phyloP scores from a whole-genome alignment of 2,329 filamentous ascomycete species.

The Xylaria sp. region DNA sequence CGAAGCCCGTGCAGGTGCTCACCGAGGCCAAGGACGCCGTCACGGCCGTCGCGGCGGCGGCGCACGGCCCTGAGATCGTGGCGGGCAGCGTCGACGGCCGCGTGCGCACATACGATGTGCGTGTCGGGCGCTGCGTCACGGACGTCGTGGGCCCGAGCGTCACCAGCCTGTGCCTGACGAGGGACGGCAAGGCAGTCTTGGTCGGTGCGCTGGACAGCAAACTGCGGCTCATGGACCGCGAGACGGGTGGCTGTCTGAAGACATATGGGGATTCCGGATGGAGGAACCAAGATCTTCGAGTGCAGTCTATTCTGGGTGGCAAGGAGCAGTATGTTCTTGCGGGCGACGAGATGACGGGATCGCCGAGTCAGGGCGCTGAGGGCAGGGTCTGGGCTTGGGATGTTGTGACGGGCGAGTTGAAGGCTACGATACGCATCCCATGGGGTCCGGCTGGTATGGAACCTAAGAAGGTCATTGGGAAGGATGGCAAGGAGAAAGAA shows the following conservation, averaged over 20 bases:
- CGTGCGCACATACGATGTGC: conserved; percentile 83
- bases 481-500: conserved; percentile 69
- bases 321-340: conserved; percentile 82
- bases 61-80: conserved; percentile 69
- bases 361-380: conserved; percentile 52
- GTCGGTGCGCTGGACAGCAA: conserved; percentile 80
- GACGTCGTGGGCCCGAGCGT: conserved; percentile 78
- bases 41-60: conserved; percentile 59
- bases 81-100: conserved; percentile 86
- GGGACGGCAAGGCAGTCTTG: conserved; percentile 78
- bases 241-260: conserved; percentile 77
- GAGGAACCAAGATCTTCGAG: conserved; percentile 76
- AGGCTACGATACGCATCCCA: conserved; percentile 69
- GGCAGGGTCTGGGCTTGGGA: conserved; percentile 86
- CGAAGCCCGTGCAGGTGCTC: conserved; percentile 77
- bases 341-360: conserved; percentile 74
- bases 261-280: conserved; percentile 70
- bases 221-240: conserved; percentile 83
- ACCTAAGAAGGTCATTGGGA: conserved; percentile 64
- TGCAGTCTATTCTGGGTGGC: conserved; percentile 79
- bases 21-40: conserved; percentile 79
- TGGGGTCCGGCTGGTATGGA: conserved; percentile 65
- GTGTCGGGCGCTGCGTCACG: conserved; percentile 75
- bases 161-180: conserved; percentile 78
- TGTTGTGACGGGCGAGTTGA: conserved; percentile 76